Conservation (phyloP, 2,329 filamentous ascomycete genomes). For the Stenocarpella maydis region DNA sequence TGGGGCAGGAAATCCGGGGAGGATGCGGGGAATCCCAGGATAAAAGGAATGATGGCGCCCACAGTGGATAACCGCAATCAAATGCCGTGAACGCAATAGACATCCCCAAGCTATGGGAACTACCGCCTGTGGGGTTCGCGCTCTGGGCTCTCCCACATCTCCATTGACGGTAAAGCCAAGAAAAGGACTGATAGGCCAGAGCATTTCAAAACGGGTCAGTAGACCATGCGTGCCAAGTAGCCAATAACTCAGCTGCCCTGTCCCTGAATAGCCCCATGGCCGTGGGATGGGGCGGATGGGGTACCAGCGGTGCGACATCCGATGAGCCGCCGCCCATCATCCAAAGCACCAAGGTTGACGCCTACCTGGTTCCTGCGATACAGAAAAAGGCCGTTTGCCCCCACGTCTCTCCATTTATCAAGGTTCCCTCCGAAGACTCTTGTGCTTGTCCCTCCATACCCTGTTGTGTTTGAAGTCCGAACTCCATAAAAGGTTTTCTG, state of each 20-base stretch:
- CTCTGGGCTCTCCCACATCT: conserved; percentile 1
- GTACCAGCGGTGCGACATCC: conserved; percentile 19
- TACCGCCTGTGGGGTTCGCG: background rate
- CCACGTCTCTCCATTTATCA: conserved; percentile 9
- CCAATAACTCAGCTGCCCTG: conserved; percentile 14
- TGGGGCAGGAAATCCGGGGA: conserved; percentile 24
- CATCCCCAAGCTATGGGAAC: conserved; percentile 20
- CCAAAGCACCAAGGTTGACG: conserved; percentile 11
- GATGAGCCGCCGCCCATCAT: background rate
- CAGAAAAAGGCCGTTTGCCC: conserved; percentile 25
- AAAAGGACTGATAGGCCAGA: conserved; percentile 12
- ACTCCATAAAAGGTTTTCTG: background rate
- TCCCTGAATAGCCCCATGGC: background rate
- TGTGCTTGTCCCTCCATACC: background rate
- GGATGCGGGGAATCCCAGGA: conserved; percentile 19
- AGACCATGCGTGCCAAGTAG: conserved; percentile 18
- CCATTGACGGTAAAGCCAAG: conserved; percentile 10
- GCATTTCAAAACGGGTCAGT: conserved; percentile 1
- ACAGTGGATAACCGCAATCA: conserved; percentile 21
- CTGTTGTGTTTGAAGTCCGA: too few relatives aligned
- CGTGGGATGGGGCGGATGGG: background rate
- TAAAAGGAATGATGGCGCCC: background rate
- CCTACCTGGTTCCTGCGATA: conserved; percentile 13
- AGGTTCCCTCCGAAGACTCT: background rate
- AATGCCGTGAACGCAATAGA: conserved; percentile 19